phyloP scores from a whole-genome alignment of 148 eudicot species.

The Salicornia ramosissima region DNA sequence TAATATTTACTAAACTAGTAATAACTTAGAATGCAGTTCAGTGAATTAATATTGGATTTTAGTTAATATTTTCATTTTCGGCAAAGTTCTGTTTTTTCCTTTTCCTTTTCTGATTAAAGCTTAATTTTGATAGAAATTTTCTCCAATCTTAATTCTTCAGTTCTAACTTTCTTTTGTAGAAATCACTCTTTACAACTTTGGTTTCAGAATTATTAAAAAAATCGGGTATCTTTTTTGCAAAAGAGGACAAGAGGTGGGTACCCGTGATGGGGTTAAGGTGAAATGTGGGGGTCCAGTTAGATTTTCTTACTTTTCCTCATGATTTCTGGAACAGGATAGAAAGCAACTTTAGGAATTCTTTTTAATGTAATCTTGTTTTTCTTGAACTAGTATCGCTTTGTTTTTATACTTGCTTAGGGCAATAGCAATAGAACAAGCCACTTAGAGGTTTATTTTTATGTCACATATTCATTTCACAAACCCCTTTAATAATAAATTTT shows the following conservation, averaged over 20 bases:
- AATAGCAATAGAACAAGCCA: too few species aligned
- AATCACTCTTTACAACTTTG: neutral
- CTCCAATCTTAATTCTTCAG: neutral
- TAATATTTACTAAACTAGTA: too few species aligned
- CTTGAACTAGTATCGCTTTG: neutral
- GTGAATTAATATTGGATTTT: too few species aligned
- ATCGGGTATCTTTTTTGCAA: neutral
- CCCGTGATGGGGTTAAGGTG: constrained; percentile 23
- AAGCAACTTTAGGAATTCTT: neutral
- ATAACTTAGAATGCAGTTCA: too few species aligned
- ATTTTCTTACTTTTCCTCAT: constrained; percentile 17
- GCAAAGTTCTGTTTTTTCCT: too few species aligned
- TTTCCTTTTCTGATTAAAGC: too few species aligned
- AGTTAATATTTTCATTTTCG: too few species aligned
- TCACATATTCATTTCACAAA: too few species aligned
- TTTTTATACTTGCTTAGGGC: neutral
- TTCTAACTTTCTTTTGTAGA: constrained; percentile 4
- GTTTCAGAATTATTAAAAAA: constrained; percentile 3
- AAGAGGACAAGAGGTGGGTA: constrained; percentile 7
- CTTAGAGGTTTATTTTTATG: too few species aligned
- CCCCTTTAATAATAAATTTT: too few species aligned
- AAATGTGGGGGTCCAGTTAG: constrained; percentile 18
- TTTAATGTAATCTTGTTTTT: neutral
- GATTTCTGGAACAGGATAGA: constrained; percentile 2
- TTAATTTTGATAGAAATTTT: constrained; percentile 7